Base-by-base conservation (phyloP, 2,329 filamentous ascomycete genomes). In the Diplodia scrobiculata region DNA sequence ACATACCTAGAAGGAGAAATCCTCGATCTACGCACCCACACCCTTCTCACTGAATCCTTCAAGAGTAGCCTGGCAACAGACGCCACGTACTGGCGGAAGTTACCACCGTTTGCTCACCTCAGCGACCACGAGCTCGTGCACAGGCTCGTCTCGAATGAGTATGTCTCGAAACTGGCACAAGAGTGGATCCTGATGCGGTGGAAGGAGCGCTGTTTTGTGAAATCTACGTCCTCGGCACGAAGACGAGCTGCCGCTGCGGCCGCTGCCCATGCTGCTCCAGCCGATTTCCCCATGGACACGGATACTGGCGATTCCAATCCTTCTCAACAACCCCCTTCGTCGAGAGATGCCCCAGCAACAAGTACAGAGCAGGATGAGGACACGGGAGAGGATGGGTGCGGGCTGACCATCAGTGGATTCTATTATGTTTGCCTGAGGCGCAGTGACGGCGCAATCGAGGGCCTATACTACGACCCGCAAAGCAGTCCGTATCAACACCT, bases 1-100 rank as follows among this genome's bases (percentile, higher is more conserved):
- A 89, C 87, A 2, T 89, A 86, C 72, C 81, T 89, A 52, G 87
- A 89, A 78, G 87, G 87, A 65, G 87, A 90, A 72, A 88, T 90
- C 67, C 84, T 90, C 68, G 87, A 90, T 73, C 86, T 84, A 70
- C 73, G 73, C 51, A 79, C 74, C 4, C 77, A 83, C 72, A 81
- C 78, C 55, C 79, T 90, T 69, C 77, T 84, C 60, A 85, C 83
- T 11, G 79, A 82, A 69, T 73, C 73, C 45, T 84, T 84, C 73
- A 78, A 79, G 63, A 77, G 78, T 47, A 79, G 72, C n/a, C 73
- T 79, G 45, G 70, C 74, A 65, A 78, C 79, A 73, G 80, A 83
- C 70, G 78, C 80, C 11, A 75, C 74, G 4, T 83, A 84, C 69
- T 84, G 82, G 82, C 75, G 78, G 21, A 81, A 81, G 69, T 72